Conservation (phyloP, 805 yeast genomes). For the Candida corydali region DNA sequence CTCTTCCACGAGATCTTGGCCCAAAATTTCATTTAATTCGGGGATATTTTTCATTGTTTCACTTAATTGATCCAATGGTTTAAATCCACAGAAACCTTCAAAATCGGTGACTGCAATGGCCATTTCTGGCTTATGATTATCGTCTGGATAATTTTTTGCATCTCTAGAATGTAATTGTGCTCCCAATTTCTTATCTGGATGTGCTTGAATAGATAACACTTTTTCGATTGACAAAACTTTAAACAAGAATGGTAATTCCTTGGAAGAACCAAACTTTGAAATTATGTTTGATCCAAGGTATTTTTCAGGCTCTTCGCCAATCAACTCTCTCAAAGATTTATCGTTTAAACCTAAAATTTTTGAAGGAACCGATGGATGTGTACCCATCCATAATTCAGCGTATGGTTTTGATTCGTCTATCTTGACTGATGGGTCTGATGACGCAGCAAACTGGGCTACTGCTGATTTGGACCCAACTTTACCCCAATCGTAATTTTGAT, state of each 20-base stretch:
- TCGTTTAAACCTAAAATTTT: constrained; percentile 46
- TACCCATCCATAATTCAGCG: constrained; percentile 99
- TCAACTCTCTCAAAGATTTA: constrained; percentile 61
- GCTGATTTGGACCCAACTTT: constrained; percentile 80
- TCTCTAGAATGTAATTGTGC: constrained; percentile 71
- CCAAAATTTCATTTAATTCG: constrained; percentile 70
- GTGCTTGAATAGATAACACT: constrained; percentile 95
- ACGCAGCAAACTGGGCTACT: constrained; percentile 82
- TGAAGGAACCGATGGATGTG: constrained; percentile 91
- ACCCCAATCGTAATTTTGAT: constrained; percentile 84
- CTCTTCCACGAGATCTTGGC: constrained; percentile 50
- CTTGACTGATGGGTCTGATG: constrained; percentile 55
- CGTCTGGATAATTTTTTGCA: constrained; percentile 95
- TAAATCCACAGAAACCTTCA: constrained; percentile 97
- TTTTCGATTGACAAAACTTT: constrained; percentile 91
- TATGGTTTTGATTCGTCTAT: constrained; percentile 80
- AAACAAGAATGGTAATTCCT: constrained; percentile 86
- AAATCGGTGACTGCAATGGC: constrained; percentile 94
- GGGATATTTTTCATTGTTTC: constrained; percentile 67
- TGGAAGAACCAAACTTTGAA: constrained; percentile 58
- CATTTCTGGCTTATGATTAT: constrained; percentile 99
- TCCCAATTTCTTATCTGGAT: constrained; percentile 88
- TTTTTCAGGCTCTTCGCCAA: constrained; percentile 53
- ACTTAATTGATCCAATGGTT: constrained; percentile 79
- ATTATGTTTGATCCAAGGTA: constrained; percentile 59